Conservation (phyloP, 306 rosid species). For the Cicer cuneatum region DNA sequence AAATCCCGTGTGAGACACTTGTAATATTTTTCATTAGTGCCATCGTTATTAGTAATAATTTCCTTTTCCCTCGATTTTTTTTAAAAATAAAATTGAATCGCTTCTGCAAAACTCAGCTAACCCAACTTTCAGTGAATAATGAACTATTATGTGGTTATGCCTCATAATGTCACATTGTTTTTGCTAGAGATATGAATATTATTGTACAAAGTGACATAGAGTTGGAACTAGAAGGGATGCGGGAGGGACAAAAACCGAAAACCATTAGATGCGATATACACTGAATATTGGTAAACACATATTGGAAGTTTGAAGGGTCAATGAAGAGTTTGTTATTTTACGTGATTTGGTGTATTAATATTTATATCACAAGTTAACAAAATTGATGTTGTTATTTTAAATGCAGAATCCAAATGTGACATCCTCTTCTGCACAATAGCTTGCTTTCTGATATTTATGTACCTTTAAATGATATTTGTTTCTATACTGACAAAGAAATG, state of each 20-base stretch:
- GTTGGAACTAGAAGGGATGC: background rate
- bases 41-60: too few relatives aligned
- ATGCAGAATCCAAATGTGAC: conserved; percentile 8
- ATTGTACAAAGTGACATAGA: background rate
- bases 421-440: background rate
- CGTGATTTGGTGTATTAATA: conserved; percentile 9
- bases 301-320: background rate
- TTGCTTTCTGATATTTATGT: conserved; percentile 31
- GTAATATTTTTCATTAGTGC: too few relatives aligned
- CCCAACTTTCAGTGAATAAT: too few relatives aligned
- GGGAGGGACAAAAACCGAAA: background rate
- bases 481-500: conserved; percentile 9
- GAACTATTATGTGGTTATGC: background rate
- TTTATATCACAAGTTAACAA: background rate
- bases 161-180: background rate
- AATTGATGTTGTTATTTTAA: background rate
- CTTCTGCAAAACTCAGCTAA: too few relatives aligned
- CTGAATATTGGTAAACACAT: background rate
- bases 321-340: background rate
- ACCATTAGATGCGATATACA: background rate
- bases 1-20: too few relatives aligned
- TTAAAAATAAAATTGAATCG: too few relatives aligned
- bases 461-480: conserved; percentile 31
- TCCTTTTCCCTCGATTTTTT: too few relatives aligned
- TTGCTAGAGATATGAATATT: background rate